These are phyloP conservation scores for Lactarius hatsudake DNA, from an alignment of 768 basidiomycete species.

Conservation along the genomic window DNA sequence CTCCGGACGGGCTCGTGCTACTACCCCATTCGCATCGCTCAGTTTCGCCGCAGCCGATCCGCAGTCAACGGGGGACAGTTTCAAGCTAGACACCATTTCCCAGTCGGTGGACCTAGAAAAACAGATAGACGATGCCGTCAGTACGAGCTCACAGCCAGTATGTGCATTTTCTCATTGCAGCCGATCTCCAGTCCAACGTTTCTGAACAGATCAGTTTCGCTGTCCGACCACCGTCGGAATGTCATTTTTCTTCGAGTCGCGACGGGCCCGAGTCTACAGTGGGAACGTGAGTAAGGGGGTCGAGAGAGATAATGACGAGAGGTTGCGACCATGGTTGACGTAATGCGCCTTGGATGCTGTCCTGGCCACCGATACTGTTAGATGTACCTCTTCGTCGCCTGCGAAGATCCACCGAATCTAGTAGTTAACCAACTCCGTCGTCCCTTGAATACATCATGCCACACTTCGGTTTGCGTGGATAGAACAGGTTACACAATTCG, in stretches of 20 bases:
- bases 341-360: background rate
- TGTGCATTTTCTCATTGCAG: background rate
- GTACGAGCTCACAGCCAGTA: background rate
- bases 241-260: background rate
- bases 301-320: background rate
- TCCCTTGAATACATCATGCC: background rate
- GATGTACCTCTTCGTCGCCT: background rate
- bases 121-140: background rate
- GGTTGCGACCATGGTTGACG: background rate
- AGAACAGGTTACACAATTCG: no score
- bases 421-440: background rate
- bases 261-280: background rate
- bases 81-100: background rate
- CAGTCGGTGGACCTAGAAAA: slow-evolving; percentile 1
- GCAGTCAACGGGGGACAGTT: background rate
- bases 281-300: background rate
- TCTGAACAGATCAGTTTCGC: background rate
- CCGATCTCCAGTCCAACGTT: background rate
- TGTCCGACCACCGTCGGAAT: background rate
- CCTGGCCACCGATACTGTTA: background rate
- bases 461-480: background rate
- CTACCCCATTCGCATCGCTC: background rate
- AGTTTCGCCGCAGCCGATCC: background rate
- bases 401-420: background rate
- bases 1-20: background rate